phyloP scores from a whole-genome alignment of 169 alveolate genomes.

The Eimeria mitis region DNA sequence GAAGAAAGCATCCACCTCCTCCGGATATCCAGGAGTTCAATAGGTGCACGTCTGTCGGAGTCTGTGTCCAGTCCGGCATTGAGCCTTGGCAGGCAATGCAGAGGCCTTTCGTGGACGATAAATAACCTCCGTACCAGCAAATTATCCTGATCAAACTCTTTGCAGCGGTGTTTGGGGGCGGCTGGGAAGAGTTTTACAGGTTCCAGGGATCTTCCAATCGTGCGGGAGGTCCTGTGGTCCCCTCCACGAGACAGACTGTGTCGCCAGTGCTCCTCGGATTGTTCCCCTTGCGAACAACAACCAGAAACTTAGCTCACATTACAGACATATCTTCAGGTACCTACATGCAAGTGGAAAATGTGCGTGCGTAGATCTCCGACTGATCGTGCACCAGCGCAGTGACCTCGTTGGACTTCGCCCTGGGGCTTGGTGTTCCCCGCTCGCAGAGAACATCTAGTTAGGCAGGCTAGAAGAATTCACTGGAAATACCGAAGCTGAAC shows the following conservation, averaged over 20 bases:
- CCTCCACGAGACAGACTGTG: constrained; percentile 13
- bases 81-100: neutral
- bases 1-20: neutral
- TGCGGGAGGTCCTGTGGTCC: constrained; percentile 57
- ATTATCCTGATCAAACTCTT: neutral
- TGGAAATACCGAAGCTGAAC: neutral
- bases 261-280: neutral
- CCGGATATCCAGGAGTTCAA: neutral
- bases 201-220: constrained; percentile 29
- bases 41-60: constrained; percentile 54
- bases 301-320: too few species aligned
- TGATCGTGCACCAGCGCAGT: constrained; percentile 53
- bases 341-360: neutral
- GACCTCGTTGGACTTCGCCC: constrained; percentile 50
- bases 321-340: constrained; percentile 5
- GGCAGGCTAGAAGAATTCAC: neutral
- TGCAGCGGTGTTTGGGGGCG: neutral
- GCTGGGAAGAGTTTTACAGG: neutral
- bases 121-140: neutral
- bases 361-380: constrained; percentile 10
- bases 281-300: neutral
- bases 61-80: constrained; percentile 35
- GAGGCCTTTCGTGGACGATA: neutral
- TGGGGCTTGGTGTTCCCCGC: constrained; percentile 40
- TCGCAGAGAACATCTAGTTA: neutral